phyloP scores from a whole-genome alignment of 306 rosid species.

The Datisca glomerata region DNA sequence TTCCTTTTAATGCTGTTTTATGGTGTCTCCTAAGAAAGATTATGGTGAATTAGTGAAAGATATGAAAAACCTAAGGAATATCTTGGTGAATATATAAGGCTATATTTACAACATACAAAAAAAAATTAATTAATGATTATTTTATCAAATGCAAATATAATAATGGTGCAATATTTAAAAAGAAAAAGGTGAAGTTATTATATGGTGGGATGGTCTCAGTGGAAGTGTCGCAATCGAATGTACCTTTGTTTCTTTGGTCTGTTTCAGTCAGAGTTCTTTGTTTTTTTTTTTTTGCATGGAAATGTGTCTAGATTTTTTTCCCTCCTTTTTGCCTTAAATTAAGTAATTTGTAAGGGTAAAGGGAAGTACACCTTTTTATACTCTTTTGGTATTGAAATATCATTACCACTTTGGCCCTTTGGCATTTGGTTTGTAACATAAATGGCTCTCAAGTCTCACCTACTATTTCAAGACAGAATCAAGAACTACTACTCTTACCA shows the following conservation, averaged over 20 bases:
- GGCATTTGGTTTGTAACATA: too few relatives aligned
- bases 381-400: too few relatives aligned
- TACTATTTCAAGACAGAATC: too few relatives aligned
- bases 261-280: constrained; percentile 12
- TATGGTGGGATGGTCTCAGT: constrained; percentile 63
- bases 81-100: not conserved
- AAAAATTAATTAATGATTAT: not conserved
- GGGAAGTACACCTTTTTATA: too few relatives aligned
- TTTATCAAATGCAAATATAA: not conserved
- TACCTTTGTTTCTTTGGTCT: constrained; percentile 43
- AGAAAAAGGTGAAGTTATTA: constrained; percentile 37
- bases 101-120: not conserved
- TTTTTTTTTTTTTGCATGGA: constrained; percentile 20
- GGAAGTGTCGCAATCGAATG: constrained; percentile 69
- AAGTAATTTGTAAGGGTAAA: too few relatives aligned
- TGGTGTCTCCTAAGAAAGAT: constrained; percentile 20
- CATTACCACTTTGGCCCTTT: too few relatives aligned
- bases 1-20: constrained; percentile 24
- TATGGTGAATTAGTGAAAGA: constrained; percentile 1
- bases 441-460: too few relatives aligned
- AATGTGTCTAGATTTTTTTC: too few relatives aligned
- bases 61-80: constrained; percentile 15
- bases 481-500: too few relatives aligned
- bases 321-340: too few relatives aligned
- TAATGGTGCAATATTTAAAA: constrained; percentile 23